Conservation (phyloP, 768 basidiomycete species). For the Agrocybe praecox region DNA sequence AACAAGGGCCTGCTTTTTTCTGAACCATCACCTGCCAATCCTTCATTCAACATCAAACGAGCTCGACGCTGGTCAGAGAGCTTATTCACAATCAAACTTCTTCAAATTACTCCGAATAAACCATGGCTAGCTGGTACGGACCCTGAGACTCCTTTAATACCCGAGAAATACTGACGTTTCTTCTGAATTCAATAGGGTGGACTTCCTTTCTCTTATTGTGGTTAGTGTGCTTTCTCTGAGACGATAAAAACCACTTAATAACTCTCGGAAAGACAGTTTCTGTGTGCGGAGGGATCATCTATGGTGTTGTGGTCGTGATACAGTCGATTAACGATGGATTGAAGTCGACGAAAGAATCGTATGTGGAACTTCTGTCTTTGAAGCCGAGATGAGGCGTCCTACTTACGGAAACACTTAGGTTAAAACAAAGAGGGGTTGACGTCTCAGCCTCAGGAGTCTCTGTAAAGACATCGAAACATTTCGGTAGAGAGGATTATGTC, state of each 20-base stretch:
- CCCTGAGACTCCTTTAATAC: neutral
- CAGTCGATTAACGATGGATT: conserved; percentile 43
- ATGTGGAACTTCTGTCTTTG: conserved; percentile 23
- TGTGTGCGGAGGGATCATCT: conserved; percentile 47
- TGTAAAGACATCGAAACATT: conserved; percentile 61
- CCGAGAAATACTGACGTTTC: neutral
- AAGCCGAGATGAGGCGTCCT: neutral
- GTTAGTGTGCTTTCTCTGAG: conserved; percentile 26
- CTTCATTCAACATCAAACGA: neutral
- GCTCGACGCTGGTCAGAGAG: neutral
- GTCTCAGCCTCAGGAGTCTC: conserved; percentile 64
- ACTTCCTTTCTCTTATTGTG: conserved; percentile 41
- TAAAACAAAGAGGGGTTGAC: conserved; percentile 58
- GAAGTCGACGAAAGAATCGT: conserved; percentile 58
- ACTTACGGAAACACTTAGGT: conserved; percentile 30
- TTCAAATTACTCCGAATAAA: neutral
- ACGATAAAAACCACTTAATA: neutral
- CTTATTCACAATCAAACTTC: neutral
- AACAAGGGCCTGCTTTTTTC: neutral
- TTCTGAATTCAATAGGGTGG: conserved; percentile 31
- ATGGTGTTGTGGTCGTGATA: conserved; percentile 40
- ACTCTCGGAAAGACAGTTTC: conserved; percentile 45
- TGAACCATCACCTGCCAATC: neutral
- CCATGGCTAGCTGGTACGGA: neutral
- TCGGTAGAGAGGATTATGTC: conserved; percentile 66